Evolutionary conservation across 805 yeast species (phyloP), one percentile per base, ranked within the genome.

Genomic region (Saccharomycopsis synnaedendra): DNA sequence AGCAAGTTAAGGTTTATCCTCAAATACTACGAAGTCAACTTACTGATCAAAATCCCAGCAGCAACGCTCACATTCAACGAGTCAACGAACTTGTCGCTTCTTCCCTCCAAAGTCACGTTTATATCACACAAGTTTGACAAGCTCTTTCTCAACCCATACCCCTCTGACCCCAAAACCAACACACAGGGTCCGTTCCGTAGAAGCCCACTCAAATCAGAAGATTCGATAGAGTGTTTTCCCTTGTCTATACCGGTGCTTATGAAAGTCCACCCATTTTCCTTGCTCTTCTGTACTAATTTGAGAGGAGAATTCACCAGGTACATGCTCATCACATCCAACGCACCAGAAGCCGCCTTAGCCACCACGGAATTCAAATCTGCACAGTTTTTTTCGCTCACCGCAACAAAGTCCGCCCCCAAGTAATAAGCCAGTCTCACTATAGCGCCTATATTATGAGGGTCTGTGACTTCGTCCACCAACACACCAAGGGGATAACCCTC

Each of bases 61-160:
- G 97, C 96, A 5, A 88, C 96, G 59, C 93, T 85, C 33, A 86
- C 97, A 59, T 88, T 88, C 58, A 88, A 66, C 32, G 95, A 84
- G 59, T 87, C 96, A 37, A 88, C 80, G 9, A 52, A 43, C 29
- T 55, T 35, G 5, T 41, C 41, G 30, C 19, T 27, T 29, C 8
- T 42, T n/a, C 36, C 4, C 61, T 54, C 9, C 5, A 69, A 62
- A 43, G 60, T 61, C 1, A 68, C 72, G 30, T 63, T 52, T 48
- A 57, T 65, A 51, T 82, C 84, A 44, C 85, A 75, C 55, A 76
- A 67, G 46, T 76, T 64, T 51, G 76, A 66, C 55, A 88, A 57
- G 42, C 77, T 74, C 5, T 81, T 81, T 46, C 96, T 69, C 30
- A 88, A 76, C 36, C 97, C 97, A 4, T 68, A 69, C 6, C 94